Conservation (phyloP, 257 asterid species). For the Ilex asprella region DNA sequence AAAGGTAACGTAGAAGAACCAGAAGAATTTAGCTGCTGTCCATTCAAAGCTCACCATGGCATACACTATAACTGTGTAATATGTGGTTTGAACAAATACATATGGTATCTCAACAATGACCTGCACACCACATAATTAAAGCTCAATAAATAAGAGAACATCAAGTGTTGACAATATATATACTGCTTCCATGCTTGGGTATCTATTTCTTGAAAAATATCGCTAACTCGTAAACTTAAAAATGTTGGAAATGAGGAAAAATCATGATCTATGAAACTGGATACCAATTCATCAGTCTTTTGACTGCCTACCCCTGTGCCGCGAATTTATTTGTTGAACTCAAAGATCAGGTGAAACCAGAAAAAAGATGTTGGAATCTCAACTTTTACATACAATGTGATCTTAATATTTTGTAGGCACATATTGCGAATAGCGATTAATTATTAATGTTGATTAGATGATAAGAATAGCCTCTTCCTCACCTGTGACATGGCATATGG, state of each 20-base stretch:
- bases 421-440: not conserved
- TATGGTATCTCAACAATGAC: slow-evolving; percentile 48
- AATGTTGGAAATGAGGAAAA: not conserved
- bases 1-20: slow-evolving; percentile 53
- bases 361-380: not conserved
- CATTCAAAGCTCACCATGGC: slow-evolving; percentile 48
- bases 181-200: not conserved
- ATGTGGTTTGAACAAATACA: slow-evolving; percentile 36
- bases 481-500: slow-evolving; percentile 70
- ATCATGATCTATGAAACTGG: too few species aligned
- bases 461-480: not conserved
- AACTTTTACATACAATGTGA: not conserved
- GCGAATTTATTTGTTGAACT: not conserved
- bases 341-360: not conserved
- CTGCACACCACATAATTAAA: slow-evolving; percentile 21
- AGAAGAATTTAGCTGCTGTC: slow-evolving; percentile 40
- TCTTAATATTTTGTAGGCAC: not conserved
- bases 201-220: not conserved
- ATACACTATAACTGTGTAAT: slow-evolving; percentile 43
- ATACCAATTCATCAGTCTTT: not conserved
- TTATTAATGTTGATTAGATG: not conserved
- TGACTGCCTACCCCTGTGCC: not conserved
- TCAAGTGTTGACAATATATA: not conserved
- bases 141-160: not conserved
- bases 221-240: not conserved